Base-by-base conservation (phyloP, 2,329 filamentous ascomycete genomes). In the Myriosclerotinia duriaeana region DNA sequence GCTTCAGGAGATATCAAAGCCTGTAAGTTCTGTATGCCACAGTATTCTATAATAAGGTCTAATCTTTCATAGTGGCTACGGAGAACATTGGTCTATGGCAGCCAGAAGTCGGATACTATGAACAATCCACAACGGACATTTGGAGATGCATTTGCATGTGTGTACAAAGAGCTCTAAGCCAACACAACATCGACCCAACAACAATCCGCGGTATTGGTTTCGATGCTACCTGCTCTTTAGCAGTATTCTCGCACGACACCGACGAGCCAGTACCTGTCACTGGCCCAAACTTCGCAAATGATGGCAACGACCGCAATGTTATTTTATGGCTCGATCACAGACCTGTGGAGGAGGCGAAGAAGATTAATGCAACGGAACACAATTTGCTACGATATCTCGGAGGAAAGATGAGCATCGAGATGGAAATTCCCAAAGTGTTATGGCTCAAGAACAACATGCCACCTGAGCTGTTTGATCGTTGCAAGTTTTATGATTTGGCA, bases 381-480 rank as follows among this genome's bases (percentile, higher is more conserved):
- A 95, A 96, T 78, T 83, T 99, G 64, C 86, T 99, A 67, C 90
- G 93, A 75, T 99, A 99, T 76, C 95, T 99, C 22, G 95, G 95
- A 72, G 95, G 95, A 70, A 94, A 90, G 77, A 99, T 99, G 95
- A 97, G 92, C 77, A 94, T 97, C 71, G 95, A 99, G 82, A 99
- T 99, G 95, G 95, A 99, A 78, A 96, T 99, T 66, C 95, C 95
- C 70, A 99, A 99, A 81, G 92, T 97, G 1, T 84, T 98, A 67
- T 99, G 95, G 95, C 84, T 99, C 76, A 98, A 98, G 85, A 97
- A 97, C 79, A 87, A 98, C 80, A 98, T 99, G 95, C 90, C 95
- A 2, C 84, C 90, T 65, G 91, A 97, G 74, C 83, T 95, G 20
- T 99, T 98, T 74, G 88, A 89, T 66, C 88, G 89, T 69, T 97